Base-by-base conservation (phyloP, 495 filamentous ascomycete species). In the Talaromyces stipitatus region DNA sequence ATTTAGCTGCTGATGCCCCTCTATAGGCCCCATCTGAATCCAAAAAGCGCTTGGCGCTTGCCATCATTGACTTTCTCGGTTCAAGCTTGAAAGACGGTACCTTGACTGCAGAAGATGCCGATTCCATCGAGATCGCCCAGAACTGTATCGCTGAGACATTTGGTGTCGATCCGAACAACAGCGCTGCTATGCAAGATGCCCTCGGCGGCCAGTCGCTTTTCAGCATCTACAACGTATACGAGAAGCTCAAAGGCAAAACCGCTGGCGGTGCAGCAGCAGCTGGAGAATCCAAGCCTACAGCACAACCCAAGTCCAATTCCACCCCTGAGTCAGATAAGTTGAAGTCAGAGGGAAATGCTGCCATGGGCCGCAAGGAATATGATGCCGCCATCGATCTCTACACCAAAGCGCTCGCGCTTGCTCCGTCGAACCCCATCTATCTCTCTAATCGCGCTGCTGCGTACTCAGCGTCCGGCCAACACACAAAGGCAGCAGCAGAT, bases 391-490 rank as follows among this genome's bases (percentile, higher is more conserved):
- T 98, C 71, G 83, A 88, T 58, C 68, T 85, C 55, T 98, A 98
- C 78, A 89, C 87, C 22, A 74, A 90, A 66, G 94, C 94, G 16
- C 79, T 98, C 29, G 78, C 80, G 36, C 73, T 97, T 32, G 70
- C 88, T 62, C 91, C 95, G 6, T 74, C 81, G 46, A 97, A 98
- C 76, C 88, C 94, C 28, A 92, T 98, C 71, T 98, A 92, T 78
- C 88, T 98, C 26, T 95, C 90, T 60, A 98, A 98, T 81, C 91
- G 94, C 50, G 95, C 94, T 4, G 94, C 94, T 16, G 94, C 94
- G 0, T 88, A 92, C 75, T 87, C 82, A 32, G 91, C 88, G 1
- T 82, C 82, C 23, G 75, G 81, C n/a, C 82, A 96, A 68, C 91
- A 95, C 71, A 83, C 86, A 53, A 80, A 85, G 60, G 94, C 94